Percentiles rank a stretch among this genome's conserved stretches.
phyloP scores from a whole-genome alignment of 371 early-diverging fungal genomes.

The Umbelopsis sp. region DNA sequence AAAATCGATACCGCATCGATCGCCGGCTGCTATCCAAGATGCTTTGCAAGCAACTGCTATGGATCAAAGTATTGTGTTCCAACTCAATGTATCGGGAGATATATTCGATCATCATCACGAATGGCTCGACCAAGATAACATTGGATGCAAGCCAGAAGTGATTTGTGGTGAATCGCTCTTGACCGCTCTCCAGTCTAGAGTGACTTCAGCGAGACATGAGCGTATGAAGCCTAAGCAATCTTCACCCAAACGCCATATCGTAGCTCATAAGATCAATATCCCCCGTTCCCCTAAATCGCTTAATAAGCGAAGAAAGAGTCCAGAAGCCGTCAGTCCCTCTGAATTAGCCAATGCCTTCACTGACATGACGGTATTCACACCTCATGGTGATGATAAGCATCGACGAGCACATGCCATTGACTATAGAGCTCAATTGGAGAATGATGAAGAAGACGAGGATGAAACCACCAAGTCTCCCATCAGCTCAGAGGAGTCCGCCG shows the following conservation, averaged over 20 bases:
- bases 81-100: constrained; percentile 28
- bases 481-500: not conserved
- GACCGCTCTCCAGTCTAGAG: constrained; percentile 25
- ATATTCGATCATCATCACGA: constrained; percentile 1
- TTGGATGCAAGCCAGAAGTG: constrained; percentile 33
- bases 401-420: not conserved
- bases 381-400: not conserved
- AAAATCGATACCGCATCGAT: constrained; percentile 42
- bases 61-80: constrained; percentile 47
- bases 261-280: constrained; percentile 7
- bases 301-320: constrained; percentile 11
- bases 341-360: constrained; percentile 10
- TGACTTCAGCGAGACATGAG: constrained; percentile 26
- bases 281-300: constrained; percentile 2
- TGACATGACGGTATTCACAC: constrained; percentile 2
- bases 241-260: not conserved
- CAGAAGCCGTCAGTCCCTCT: constrained; percentile 4
- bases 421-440: constrained; percentile 11
- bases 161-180: constrained; percentile 34
- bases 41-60: constrained; percentile 32
- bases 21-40: constrained; percentile 40
- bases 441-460: constrained; percentile 22
- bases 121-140: constrained; percentile 18
- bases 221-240: not conserved
- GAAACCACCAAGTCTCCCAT: not conserved